Evolutionary conservation across 163 green algal species (phyloP).

Genomic region (Scenedesmus sp.): DNA sequence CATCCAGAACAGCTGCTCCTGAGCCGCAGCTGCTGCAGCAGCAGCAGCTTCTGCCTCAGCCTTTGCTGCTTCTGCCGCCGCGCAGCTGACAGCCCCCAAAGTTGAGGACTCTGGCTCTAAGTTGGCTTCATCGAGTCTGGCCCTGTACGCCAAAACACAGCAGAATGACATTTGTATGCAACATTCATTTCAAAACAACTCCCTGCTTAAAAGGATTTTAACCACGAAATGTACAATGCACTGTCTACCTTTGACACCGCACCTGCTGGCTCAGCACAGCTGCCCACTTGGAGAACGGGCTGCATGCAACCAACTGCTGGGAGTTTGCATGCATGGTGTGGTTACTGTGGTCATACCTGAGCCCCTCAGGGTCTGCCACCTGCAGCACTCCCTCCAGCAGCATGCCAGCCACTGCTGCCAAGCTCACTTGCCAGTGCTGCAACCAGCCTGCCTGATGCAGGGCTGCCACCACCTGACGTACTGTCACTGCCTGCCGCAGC

Average conservation of each 20-base stretch:
- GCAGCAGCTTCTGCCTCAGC: neutral
- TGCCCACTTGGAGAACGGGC: neutral
- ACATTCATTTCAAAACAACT: neutral
- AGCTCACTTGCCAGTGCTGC: slow-evolving; percentile 31
- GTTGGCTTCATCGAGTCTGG: slow-evolving; percentile 3
- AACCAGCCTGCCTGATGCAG: neutral
- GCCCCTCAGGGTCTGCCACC: slow-evolving; percentile 17
- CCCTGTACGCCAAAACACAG: slow-evolving; percentile 5
- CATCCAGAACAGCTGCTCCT: slow-evolving; percentile 26
- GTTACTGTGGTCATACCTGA: neutral
- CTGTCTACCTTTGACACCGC: neutral
- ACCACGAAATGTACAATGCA: neutral
- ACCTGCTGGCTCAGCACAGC: neutral
- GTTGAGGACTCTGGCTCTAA: neutral
- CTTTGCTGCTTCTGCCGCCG: neutral
- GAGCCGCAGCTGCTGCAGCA: neutral
- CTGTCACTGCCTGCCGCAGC: slow-evolving; percentile 4
- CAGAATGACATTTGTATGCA: neutral
- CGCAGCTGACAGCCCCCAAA: neutral
- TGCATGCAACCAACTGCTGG: neutral
- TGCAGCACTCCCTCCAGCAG: slow-evolving; percentile 19
- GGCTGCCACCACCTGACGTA: slow-evolving; percentile 9
- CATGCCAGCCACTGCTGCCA: neutral
- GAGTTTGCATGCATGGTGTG: neutral
- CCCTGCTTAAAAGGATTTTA: neutral